A percentile compares a stretch with the other conserved stretches of the same genome.
These are phyloP conservation scores for Chaetomiaceae sp. DNA, from an alignment of 2,329 filamentous ascomycete genomes.

Conservation along the genomic window DNA sequence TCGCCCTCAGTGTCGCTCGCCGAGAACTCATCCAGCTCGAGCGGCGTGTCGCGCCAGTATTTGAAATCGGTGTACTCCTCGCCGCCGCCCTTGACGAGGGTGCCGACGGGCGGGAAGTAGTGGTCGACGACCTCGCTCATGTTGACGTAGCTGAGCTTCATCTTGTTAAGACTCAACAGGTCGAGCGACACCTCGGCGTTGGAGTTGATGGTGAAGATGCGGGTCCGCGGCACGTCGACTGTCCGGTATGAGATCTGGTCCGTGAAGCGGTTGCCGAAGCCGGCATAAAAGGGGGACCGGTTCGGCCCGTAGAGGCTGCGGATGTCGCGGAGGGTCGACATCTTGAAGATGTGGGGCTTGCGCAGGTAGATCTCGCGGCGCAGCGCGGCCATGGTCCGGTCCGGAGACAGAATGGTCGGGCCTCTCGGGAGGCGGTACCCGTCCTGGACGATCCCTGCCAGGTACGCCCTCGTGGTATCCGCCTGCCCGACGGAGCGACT, in stretches of 20 bases:
- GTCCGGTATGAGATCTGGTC: constrained; percentile 94
- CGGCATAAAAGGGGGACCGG: constrained; percentile 86
- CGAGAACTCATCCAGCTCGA: constrained; percentile 84
- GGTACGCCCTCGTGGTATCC: constrained; percentile 82
- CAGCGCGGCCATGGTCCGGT: constrained; percentile 89
- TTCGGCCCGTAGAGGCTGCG: constrained; percentile 76
- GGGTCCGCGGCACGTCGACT: constrained; percentile 87
- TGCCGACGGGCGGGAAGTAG: constrained; percentile 89
- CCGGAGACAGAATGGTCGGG: constrained; percentile 90
- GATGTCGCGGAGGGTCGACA: constrained; percentile 95
- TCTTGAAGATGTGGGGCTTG: constrained; percentile 98
- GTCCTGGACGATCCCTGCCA: constrained; percentile 85
- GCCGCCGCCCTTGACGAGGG: constrained; percentile 81
- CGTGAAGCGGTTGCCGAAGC: constrained; percentile 93
- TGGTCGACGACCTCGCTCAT: constrained; percentile 98
- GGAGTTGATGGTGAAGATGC: constrained; percentile 96
- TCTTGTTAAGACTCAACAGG: constrained; percentile 82
- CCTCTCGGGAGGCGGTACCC: constrained; percentile 81
- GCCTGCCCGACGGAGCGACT: constrained; percentile 90
- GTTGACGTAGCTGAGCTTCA: constrained; percentile 94
- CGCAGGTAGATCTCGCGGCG: constrained; percentile 89
- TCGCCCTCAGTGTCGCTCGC: constrained; percentile 67
- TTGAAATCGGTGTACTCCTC: constrained; percentile 97
- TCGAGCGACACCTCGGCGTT: constrained; percentile 94
- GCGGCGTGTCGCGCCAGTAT: constrained; percentile 84